Evolutionary conservation across 805 yeast genomes (phyloP).

Genomic region (Yarrowia sp.): DNA sequence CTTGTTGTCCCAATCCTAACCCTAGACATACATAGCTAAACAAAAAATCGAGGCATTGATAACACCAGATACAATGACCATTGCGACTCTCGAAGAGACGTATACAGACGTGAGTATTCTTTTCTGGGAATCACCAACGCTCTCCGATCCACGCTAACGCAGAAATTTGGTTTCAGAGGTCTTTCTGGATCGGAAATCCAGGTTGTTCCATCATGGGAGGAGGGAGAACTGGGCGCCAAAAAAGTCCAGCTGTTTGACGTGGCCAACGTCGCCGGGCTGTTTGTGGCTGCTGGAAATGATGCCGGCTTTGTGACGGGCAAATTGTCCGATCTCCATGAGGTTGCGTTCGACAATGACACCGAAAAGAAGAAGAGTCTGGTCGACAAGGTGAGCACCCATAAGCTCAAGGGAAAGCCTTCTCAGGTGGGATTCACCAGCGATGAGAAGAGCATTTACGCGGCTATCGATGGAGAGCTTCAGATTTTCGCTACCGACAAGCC

Average conservation of each 20-base stretch:
- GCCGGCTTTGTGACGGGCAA: slow-evolving; percentile 42
- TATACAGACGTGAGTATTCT: slow-evolving; percentile 41
- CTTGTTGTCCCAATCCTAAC: slow-evolving; percentile 9
- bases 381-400: slow-evolving; percentile 17
- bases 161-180: slow-evolving; percentile 45
- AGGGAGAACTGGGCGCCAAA: slow-evolving; percentile 28
- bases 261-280: slow-evolving; percentile 44
- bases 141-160: not conserved
- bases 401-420: slow-evolving; percentile 39
- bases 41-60: slow-evolving; percentile 19
- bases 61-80: slow-evolving; percentile 11
- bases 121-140: not conserved
- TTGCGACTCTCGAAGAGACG: slow-evolving; percentile 39
- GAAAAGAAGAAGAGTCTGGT: slow-evolving; percentile 38
- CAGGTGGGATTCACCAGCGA: slow-evolving; percentile 45
- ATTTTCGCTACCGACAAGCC: slow-evolving; percentile 2
- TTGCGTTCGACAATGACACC: slow-evolving; percentile 12
- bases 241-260: slow-evolving; percentile 44
- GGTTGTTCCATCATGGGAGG: slow-evolving; percentile 25
- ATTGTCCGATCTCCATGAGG: slow-evolving; percentile 42
- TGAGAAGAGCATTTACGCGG: slow-evolving; percentile 43
- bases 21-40: slow-evolving; percentile 27
- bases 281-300: slow-evolving; percentile 44
- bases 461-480: slow-evolving; percentile 11
- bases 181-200: slow-evolving; percentile 26